Evolutionary conservation across 192 early-diverging fungal species (phyloP).

Genomic region (Mortierella antarctica): DNA sequence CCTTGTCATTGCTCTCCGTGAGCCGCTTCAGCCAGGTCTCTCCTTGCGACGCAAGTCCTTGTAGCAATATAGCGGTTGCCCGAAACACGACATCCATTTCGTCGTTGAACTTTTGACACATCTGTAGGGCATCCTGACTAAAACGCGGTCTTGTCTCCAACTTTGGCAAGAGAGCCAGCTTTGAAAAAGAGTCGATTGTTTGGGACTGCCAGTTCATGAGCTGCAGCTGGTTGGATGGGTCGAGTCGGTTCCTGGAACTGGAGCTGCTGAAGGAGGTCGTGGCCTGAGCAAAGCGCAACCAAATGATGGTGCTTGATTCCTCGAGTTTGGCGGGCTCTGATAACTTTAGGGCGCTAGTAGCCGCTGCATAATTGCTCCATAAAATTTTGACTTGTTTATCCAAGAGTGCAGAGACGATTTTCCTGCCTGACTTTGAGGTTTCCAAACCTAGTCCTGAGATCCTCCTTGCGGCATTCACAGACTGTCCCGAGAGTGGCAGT

Average conservation of each 20-base stretch:
- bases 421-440: background rate
- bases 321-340: background rate
- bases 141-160: slow-evolving; percentile 28
- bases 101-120: slow-evolving; percentile 30
- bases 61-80: slow-evolving; percentile 13
- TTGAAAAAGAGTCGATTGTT: slow-evolving; percentile 11
- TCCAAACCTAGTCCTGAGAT: background rate
- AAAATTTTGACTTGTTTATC: slow-evolving; percentile 9
- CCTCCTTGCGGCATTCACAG: background rate
- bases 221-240: background rate
- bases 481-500: background rate
- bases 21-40: slow-evolving; percentile 15
- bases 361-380: slow-evolving; percentile 30
- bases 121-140: slow-evolving; percentile 6
- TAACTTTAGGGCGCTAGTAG: slow-evolving; percentile 4
- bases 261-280: background rate
- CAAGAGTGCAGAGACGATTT: background rate
- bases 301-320: slow-evolving; percentile 8
- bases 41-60: slow-evolving; percentile 16
- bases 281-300: slow-evolving; percentile 23
- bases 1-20: slow-evolving; percentile 5
- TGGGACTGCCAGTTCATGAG: slow-evolving; percentile 24
- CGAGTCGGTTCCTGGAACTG: background rate
- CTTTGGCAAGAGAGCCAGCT: slow-evolving; percentile 29
- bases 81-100: slow-evolving; percentile 20